A percentile compares a stretch with the other conserved stretches of the same genome.
Evolutionary conservation across 768 basidiomycete species (phyloP).

Genomic region (Polyporus arcularius): DNA sequence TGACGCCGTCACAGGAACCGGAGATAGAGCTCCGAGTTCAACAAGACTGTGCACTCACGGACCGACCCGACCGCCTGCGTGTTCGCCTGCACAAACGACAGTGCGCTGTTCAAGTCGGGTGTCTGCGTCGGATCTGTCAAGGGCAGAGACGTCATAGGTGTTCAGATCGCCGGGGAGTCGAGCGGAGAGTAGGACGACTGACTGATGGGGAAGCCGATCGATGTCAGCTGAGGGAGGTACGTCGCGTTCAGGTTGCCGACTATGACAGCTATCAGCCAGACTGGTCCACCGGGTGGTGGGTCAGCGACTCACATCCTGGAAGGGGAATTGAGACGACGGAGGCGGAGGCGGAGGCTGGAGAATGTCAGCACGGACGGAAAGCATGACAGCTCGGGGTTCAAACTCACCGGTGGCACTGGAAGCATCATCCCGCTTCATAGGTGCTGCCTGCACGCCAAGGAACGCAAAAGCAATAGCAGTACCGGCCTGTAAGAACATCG

Average conservation of each 20-base stretch:
- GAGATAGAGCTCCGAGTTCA: too few species aligned
- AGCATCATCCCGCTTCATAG: too few species aligned
- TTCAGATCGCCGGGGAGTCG: neutral
- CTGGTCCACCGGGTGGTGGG: neutral
- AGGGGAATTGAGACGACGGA: neutral
- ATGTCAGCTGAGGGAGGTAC: neutral
- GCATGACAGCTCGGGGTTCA: too few species aligned
- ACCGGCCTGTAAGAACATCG: too few species aligned
- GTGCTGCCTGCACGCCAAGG: too few species aligned
- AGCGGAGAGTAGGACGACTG: neutral
- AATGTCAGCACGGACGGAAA: too few species aligned
- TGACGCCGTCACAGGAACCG: too few species aligned
- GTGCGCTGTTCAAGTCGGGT: neutral
- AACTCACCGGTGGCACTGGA: too few species aligned
- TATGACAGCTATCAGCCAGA: neutral
- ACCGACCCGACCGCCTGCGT: neutral
- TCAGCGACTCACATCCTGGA: neutral
- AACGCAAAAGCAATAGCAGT: too few species aligned
- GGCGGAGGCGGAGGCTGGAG: too few species aligned
- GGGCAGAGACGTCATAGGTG: neutral
- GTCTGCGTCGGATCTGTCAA: neutral
- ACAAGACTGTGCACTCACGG: neutral
- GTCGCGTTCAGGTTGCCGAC: neutral
- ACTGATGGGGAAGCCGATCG: neutral
- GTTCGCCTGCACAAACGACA: conserved; percentile 6